A percentile compares a stretch with the other conserved stretches of the same genome.
Conservation (phyloP, 495 filamentous ascomycete genomes). For the Penicillium roqueforti region DNA sequence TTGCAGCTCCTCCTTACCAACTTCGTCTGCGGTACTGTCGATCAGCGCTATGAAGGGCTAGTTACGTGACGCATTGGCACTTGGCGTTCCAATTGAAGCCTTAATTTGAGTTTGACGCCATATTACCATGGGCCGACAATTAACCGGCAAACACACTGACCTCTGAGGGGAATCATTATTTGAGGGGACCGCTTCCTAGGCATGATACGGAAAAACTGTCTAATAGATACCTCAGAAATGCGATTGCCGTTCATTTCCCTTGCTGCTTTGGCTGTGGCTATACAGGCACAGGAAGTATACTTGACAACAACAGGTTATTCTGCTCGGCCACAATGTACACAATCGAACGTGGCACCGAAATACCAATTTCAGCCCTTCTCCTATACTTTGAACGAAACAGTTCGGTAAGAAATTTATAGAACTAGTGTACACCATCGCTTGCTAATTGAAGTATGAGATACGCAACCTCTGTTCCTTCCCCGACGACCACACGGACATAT, state of each 20-base stretch:
- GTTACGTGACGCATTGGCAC: neutral
- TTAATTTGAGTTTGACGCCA: neutral
- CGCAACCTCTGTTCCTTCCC: conserved; percentile 26
- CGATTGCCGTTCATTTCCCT: neutral
- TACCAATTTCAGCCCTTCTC: conserved; percentile 26
- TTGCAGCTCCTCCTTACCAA: neutral
- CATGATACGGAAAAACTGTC: neutral
- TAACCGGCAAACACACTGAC: neutral
- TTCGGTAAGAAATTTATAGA: conserved; percentile 13
- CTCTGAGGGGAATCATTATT: neutral
- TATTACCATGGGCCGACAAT: neutral
- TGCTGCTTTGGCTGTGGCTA: conserved; percentile 6
- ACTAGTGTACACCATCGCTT: neutral
- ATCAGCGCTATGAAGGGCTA: neutral
- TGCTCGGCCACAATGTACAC: conserved; percentile 24
- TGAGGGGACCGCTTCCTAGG: neutral
- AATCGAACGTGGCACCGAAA: conserved; percentile 10
- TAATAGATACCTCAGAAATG: neutral
- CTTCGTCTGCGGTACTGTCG: neutral
- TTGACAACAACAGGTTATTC: conserved; percentile 19
- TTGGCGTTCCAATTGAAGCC: neutral
- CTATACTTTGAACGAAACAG: conserved; percentile 23
- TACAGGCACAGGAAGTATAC: conserved; percentile 23
- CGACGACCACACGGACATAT: conserved; percentile 22
- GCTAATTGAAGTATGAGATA: conserved; percentile 16